A percentile compares a stretch with the other conserved stretches of the same genome.
These are phyloP conservation scores for Trametes cingulata DNA, from an alignment of 768 basidiomycete species.

Conservation along the genomic window DNA sequence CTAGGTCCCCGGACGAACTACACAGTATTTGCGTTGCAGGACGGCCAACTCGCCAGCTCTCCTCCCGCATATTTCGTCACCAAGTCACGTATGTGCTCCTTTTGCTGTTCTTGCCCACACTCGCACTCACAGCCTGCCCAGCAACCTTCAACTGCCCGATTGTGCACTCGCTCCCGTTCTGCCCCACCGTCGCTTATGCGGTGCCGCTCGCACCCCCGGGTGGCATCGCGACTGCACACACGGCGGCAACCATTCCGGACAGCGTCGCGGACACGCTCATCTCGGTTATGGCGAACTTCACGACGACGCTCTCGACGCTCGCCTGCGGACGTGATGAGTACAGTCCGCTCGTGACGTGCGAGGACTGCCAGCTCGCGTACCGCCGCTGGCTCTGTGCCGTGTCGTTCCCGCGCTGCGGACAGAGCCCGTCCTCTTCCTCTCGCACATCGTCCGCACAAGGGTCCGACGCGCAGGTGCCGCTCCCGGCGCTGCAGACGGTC, in stretches of 20 bases:
- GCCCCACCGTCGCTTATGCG: conserved; percentile 68
- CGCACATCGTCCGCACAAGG: neutral
- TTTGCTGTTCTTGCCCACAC: neutral
- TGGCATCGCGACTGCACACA: conserved; percentile 43
- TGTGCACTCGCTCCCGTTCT: conserved; percentile 71
- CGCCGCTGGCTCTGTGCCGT: conserved; percentile 76
- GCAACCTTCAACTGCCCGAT: conserved; percentile 71
- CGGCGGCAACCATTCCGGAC: conserved; percentile 51
- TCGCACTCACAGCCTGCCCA: conserved; percentile 25
- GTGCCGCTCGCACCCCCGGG: conserved; percentile 63
- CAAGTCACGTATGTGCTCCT: conserved; percentile 58
- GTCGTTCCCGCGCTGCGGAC: conserved; percentile 74
- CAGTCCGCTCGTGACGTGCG: conserved; percentile 75
- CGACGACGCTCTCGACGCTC: conserved; percentile 65
- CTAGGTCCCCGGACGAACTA: conserved; percentile 73
- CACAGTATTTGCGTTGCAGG: conserved; percentile 66
- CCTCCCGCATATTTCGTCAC: conserved; percentile 74
- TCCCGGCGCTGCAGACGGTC: conserved; percentile 53
- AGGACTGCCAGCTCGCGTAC: conserved; percentile 73
- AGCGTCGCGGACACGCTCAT: conserved; percentile 52
- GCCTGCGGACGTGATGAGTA: conserved; percentile 82
- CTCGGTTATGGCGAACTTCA: conserved; percentile 70
- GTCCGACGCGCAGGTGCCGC: conserved; percentile 35
- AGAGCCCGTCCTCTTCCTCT: conserved; percentile 35
- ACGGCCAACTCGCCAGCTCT: conserved; percentile 51